Percentiles rank a stretch among this genome's conserved stretches.
These are phyloP conservation scores for Trypanosoma theileri DNA, from an alignment of 208 protist genomes.

Conservation along the genomic window DNA sequence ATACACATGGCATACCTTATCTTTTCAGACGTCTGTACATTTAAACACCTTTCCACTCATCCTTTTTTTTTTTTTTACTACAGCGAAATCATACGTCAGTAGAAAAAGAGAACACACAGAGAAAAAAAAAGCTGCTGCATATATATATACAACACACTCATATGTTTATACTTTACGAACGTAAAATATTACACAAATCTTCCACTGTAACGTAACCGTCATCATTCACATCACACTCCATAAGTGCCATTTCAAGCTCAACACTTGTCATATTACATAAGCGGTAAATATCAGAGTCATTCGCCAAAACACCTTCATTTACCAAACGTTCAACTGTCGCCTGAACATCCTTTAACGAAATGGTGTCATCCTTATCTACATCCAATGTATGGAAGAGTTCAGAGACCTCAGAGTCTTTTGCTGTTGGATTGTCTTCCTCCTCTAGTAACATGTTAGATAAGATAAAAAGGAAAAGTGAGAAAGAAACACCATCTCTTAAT, in stretches of 20 bases:
- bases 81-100: no score
- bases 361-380: slow-evolving; percentile 52
- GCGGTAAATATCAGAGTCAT: slow-evolving; percentile 42
- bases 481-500: slow-evolving; percentile 34
- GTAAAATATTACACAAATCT: slow-evolving; percentile 50
- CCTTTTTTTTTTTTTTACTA: no score
- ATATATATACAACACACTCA: not conserved
- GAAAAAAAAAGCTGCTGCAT: not conserved
- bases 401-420: slow-evolving; percentile 30
- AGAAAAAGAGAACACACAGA: not conserved
- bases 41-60: no score
- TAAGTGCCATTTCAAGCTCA: slow-evolving; percentile 46
- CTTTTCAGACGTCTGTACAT: no score
- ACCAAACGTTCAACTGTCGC: slow-evolving; percentile 34
- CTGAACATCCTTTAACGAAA: slow-evolving; percentile 51
- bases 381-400: slow-evolving; percentile 56
- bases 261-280: slow-evolving; percentile 55
- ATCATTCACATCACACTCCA: slow-evolving; percentile 66
- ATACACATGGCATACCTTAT: not conserved
- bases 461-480: slow-evolving; percentile 68
- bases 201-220: slow-evolving; percentile 61
- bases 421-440: slow-evolving; percentile 19
- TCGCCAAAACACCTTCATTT: slow-evolving; percentile 33
- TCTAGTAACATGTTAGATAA: slow-evolving; percentile 32
- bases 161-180: slow-evolving; percentile 26